These are phyloP conservation scores for Hericium coralloides DNA, from an alignment of 768 basidiomycete genomes.

Conservation along the genomic window DNA sequence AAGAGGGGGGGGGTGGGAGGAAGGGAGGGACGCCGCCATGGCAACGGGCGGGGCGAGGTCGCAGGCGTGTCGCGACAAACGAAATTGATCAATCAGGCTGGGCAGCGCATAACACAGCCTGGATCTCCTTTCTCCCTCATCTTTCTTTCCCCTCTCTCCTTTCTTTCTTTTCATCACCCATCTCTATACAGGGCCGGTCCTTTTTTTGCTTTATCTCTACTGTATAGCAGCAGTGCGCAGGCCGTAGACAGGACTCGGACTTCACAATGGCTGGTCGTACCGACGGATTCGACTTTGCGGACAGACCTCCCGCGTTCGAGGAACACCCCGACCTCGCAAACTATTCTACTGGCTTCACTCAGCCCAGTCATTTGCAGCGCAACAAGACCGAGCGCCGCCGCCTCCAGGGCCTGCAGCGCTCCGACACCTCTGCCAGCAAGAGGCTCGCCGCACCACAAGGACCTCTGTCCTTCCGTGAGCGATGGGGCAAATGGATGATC, in stretches of 20 bases:
- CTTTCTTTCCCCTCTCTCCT: background rate
- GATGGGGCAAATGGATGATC: slow-evolving; percentile 79
- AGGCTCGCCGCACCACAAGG: slow-evolving; percentile 22
- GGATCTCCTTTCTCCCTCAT: background rate
- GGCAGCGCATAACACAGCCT: background rate
- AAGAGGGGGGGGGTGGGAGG: background rate
- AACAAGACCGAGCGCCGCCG: slow-evolving; percentile 81
- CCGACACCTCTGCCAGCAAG: slow-evolving; percentile 29
- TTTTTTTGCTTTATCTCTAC: background rate
- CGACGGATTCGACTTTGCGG: slow-evolving; percentile 12
- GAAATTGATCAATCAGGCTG: background rate
- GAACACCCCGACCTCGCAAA: slow-evolving; percentile 5
- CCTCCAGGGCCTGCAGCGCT: slow-evolving; percentile 77
- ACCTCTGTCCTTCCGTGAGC: slow-evolving; percentile 34
- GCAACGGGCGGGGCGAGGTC: slow-evolving; percentile 10
- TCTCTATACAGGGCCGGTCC: slow-evolving; percentile 2
- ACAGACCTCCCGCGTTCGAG: slow-evolving; percentile 9
- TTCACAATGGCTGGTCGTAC: background rate
- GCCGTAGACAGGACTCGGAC: background rate
- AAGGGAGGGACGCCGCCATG: slow-evolving; percentile 7
- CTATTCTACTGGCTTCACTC: slow-evolving; percentile 11
- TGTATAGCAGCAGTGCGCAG: background rate
- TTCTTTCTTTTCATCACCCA: slow-evolving; percentile 1
- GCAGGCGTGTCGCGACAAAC: background rate
- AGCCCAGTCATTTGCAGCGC: slow-evolving; percentile 53